Evolutionary conservation across 371 early-diverging fungal species (phyloP).

Genomic region (Mortierella sp.): DNA sequence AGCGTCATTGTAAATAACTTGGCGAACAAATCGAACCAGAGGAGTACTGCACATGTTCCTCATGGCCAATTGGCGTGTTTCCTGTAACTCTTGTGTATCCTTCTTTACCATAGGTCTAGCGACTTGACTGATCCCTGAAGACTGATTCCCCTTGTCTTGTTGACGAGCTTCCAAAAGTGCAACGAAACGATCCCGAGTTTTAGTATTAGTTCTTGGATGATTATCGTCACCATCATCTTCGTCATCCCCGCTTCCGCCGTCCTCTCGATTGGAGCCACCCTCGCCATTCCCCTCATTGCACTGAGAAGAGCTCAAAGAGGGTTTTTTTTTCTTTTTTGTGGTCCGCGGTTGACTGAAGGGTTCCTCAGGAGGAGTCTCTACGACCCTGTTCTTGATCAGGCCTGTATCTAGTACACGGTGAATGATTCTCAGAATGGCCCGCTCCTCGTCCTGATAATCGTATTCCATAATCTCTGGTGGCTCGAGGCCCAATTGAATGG

Average conservation of each 20-base stretch:
- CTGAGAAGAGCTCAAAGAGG: not conserved
- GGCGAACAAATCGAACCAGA: slow-evolving; percentile 31
- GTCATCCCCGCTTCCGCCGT: slow-evolving; percentile 5
- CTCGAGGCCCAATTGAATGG: slow-evolving; percentile 32
- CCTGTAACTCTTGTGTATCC: slow-evolving; percentile 16
- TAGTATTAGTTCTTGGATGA: slow-evolving; percentile 11
- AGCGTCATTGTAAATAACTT: slow-evolving; percentile 35
- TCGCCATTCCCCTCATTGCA: not conserved
- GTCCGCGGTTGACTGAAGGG: not conserved
- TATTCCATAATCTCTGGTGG: slow-evolving; percentile 43
- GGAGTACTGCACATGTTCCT: slow-evolving; percentile 47
- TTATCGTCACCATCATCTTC: slow-evolving; percentile 7
- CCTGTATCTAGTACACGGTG: slow-evolving; percentile 40
- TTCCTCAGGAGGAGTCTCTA: slow-evolving; percentile 17
- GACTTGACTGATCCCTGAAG: not conserved
- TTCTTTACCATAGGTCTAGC: slow-evolving; percentile 13
- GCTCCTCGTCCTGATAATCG: slow-evolving; percentile 58
- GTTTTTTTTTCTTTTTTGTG: slow-evolving; percentile 17
- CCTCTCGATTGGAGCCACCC: slow-evolving; percentile 4
- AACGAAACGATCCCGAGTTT: slow-evolving; percentile 36
- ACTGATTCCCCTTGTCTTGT: not conserved
- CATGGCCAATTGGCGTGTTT: slow-evolving; percentile 25
- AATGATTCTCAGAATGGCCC: slow-evolving; percentile 27
- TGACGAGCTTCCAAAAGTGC: slow-evolving; percentile 33
- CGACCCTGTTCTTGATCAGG: slow-evolving; percentile 26